These are phyloP conservation scores for Retiboletus flavoniger DNA, from an alignment of 1,284 basidiomycete genomes.

Conservation along the genomic window DNA sequence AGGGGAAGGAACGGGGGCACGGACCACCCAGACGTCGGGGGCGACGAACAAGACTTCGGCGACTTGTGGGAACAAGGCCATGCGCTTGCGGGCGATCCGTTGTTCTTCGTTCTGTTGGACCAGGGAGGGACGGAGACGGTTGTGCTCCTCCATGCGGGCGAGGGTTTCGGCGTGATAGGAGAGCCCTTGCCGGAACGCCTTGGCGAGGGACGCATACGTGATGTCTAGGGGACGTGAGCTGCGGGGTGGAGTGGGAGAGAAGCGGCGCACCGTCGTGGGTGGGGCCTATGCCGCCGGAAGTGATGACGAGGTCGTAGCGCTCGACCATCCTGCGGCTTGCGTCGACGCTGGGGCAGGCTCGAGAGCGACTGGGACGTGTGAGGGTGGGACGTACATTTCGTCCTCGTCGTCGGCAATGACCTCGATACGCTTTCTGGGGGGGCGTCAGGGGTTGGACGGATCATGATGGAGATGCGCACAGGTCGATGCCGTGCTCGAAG, in stretches of 20 bases:
- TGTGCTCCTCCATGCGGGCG: conserved; percentile 69
- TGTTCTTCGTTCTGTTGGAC: conserved; percentile 69
- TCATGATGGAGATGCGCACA: conserved; percentile 51
- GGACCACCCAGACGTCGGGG: conserved; percentile 80
- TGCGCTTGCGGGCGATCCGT: conserved; percentile 67
- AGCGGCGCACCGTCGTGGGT: conserved; percentile 72
- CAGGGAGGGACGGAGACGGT: conserved; percentile 56
- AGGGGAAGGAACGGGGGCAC: neutral
- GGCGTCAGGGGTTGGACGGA: neutral
- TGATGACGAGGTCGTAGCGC: conserved; percentile 86
- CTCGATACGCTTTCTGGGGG: conserved; percentile 76
- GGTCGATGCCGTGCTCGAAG: conserved; percentile 83
- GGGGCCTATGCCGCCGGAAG: conserved; percentile 83
- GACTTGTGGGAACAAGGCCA: conserved; percentile 80
- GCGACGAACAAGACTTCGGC: conserved; percentile 76
- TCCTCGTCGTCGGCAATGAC: conserved; percentile 90
- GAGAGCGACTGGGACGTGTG: neutral
- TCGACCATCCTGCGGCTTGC: conserved; percentile 81
- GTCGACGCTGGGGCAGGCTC: conserved; percentile 57
- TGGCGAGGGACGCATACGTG: conserved; percentile 84
- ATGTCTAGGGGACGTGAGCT: conserved; percentile 56
- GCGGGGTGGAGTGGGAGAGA: neutral
- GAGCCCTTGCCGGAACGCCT: conserved; percentile 78
- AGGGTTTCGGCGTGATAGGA: conserved; percentile 81
- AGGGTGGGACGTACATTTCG: conserved; percentile 68